A percentile compares a stretch with the other conserved stretches of the same genome.
Conservation (phyloP, 805 yeast species). For the Lipomyces kockii region DNA sequence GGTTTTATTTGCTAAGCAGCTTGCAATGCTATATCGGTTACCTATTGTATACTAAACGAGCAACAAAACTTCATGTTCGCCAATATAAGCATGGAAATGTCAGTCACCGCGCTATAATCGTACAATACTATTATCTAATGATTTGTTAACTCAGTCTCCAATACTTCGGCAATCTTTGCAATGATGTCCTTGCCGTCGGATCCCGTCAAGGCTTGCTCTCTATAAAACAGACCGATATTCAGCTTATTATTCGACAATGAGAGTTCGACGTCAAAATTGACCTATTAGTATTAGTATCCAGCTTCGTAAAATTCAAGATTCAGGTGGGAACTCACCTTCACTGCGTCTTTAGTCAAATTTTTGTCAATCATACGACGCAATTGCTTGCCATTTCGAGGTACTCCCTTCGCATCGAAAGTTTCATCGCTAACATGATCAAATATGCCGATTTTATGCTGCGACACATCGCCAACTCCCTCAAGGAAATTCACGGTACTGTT, state of each 20-base stretch:
- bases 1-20: not conserved
- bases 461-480: slow-evolving; percentile 18
- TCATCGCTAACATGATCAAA: not conserved
- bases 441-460: not conserved
- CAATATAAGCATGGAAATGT: too few species aligned
- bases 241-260: slow-evolving; percentile 18
- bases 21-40: not conserved
- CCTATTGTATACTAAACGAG: not conserved
- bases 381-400: not conserved
- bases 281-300: not conserved
- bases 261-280: slow-evolving; percentile 36
- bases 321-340: slow-evolving; percentile 2
- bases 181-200: slow-evolving; percentile 5
- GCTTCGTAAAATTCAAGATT: not conserved
- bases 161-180: not conserved
- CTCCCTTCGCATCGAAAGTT: not conserved
- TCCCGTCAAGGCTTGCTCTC: slow-evolving; percentile 14
- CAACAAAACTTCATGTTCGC: not conserved
- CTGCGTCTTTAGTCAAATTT: not conserved
- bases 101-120: not conserved
- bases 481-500: slow-evolving; percentile 34
- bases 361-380: not conserved
- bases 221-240: slow-evolving; percentile 35
- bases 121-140: not conserved
- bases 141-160: slow-evolving; percentile 3